Base-by-base conservation (phyloP, 2,329 filamentous ascomycete genomes). In the Neofusicoccum sp. region DNA sequence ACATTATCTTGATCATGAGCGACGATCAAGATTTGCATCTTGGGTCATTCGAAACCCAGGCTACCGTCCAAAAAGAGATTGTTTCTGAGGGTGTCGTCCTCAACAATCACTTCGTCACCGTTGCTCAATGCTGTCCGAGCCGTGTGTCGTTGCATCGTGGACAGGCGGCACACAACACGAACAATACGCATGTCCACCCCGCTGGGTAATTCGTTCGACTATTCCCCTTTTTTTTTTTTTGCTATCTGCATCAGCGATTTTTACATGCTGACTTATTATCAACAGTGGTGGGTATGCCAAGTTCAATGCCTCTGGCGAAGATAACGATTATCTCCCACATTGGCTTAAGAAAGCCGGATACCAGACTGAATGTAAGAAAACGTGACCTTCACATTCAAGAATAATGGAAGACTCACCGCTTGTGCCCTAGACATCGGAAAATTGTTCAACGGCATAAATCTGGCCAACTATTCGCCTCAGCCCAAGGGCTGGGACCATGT, bases 11-110 rank as follows among this genome's bases (percentile, higher is more conserved):
- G 65, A 82, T 89, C 60, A 74, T 88, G 33, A 85, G 84, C 0
- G 86, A 88, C 62, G 86, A 88, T 63, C 86, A 88, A 66, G 86
- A 88, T 66, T 73, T 83, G 0, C 79, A 82, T 38, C 77, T 88
- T 66, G 75, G 82, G 48, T 87, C 84, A 0, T 68, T 86, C 1
- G 74, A 79, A 0, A 86, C 86, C 60, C 85, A 84, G 77, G 84
- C 84, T 0, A 71, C 76, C 1, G 71, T 86, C 0, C 71, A 80
- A 47, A 78, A 83, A 63, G 78, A 86, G 63, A 64, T 88, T 0
- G 70, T 78, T n/a, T 73, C 84, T 0, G 73, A 83, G 51, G 86
- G 86, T 0, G 84, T 82, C 0, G 77, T 77, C 0, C 88, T 82
- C 62, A 72, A 73, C 41, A 82, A 82, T 34, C 86, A 89, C 66